These are phyloP conservation scores for Phascolomyces articulosus DNA, from an alignment of 371 early-diverging fungal genomes.

Conservation along the genomic window DNA sequence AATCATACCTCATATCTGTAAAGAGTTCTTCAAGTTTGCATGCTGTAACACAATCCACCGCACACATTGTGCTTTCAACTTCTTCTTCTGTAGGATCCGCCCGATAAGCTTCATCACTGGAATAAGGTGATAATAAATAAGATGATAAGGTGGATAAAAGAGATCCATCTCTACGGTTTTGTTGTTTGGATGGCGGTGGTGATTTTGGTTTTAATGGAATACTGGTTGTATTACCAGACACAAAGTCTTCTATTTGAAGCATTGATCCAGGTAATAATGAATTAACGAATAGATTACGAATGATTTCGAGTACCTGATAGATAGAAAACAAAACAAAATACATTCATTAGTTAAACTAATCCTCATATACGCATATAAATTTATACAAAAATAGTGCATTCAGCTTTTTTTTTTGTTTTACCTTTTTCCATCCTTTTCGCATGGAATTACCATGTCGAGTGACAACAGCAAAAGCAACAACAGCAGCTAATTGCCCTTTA, in stretches of 20 bases:
- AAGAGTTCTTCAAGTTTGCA: constrained; percentile 79
- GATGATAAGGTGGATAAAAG: constrained; percentile 79
- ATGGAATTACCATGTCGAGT: constrained; percentile 75
- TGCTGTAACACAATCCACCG: constrained; percentile 71
- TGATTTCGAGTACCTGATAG: constrained; percentile 64
- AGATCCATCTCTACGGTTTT: constrained; percentile 65
- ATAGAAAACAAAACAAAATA: background rate
- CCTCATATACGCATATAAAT: too few relatives aligned
- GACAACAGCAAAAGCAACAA: constrained; percentile 80
- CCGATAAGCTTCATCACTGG: constrained; percentile 58
- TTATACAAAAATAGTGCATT: too few relatives aligned
- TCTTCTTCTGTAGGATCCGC: constrained; percentile 78
- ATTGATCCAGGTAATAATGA: constrained; percentile 64
- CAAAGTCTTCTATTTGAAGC: constrained; percentile 76
- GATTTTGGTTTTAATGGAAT: constrained; percentile 71
- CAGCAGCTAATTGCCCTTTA: constrained; percentile 87
- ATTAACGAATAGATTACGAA: constrained; percentile 84
- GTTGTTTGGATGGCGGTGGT: constrained; percentile 50
- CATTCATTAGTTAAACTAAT: background rate
- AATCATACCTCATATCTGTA: constrained; percentile 63
- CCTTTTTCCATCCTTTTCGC: constrained; percentile 76
- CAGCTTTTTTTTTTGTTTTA: constrained; percentile 26
- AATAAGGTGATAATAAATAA: constrained; percentile 75
- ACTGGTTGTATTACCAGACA: constrained; percentile 67
- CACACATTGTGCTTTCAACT: constrained; percentile 69